These are phyloP conservation scores for Echeveria elegans DNA, from an alignment of 164 flowering plant genomes.

Conservation along the genomic window DNA sequence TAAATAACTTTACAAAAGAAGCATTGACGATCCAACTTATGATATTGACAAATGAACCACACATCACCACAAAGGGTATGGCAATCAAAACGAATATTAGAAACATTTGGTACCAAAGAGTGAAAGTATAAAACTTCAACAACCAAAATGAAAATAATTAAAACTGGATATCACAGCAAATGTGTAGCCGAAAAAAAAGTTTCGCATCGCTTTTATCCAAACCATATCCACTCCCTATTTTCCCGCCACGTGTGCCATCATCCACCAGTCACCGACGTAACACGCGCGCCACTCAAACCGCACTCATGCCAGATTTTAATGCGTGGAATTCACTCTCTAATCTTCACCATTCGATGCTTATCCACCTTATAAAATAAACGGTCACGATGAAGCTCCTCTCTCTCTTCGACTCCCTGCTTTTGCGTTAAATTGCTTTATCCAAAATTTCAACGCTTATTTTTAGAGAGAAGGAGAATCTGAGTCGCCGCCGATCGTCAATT, in stretches of 20 bases:
- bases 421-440: background rate
- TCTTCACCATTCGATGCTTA: background rate
- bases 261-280: background rate
- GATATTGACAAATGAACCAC: too few species aligned
- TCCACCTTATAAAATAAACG: background rate
- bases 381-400: background rate
- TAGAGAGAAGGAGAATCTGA: background rate
- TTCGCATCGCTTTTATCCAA: background rate
- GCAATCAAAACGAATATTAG: too few species aligned
- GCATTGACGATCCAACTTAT: too few species aligned
- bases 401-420: background rate
- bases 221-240: background rate
- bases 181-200: background rate
- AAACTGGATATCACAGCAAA: background rate
- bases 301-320: too few species aligned
- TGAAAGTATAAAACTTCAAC: background rate
- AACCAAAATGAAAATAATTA: background rate
- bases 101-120: background rate
- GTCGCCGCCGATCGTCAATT: background rate
- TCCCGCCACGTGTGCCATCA: background rate
- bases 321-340: background rate
- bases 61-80: too few species aligned
- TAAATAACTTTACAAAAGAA: too few species aligned
- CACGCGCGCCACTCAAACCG: background rate
- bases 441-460: background rate